phyloP scores from a whole-genome alignment of 805 yeast species.

The Wickerhamomyces ciferrii region DNA sequence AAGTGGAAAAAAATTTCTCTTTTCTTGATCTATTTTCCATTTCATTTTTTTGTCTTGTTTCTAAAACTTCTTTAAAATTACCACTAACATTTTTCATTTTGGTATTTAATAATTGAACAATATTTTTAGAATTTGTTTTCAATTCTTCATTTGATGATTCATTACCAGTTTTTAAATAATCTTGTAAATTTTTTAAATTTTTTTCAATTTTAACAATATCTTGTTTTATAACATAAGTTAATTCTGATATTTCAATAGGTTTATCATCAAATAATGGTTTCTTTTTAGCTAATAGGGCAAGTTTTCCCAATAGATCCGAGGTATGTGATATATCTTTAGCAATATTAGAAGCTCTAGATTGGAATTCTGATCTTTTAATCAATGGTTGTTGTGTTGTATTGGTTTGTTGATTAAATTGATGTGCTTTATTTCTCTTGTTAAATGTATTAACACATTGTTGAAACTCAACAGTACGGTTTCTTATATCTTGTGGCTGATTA shows the following conservation, averaged over 20 bases:
- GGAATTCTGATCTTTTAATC: constrained; percentile 42
- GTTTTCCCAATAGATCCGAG: constrained; percentile 71
- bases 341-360: constrained; percentile 66
- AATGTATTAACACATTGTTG: constrained; percentile 83
- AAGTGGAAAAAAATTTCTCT: constrained; percentile 67
- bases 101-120: constrained; percentile 79
- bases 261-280: constrained; percentile 91
- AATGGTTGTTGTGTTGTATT: constrained; percentile 10
- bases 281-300: constrained; percentile 80
- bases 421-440: constrained; percentile 44
- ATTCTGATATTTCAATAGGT: constrained; percentile 89
- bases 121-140: constrained; percentile 80
- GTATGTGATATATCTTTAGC: constrained; percentile 88
- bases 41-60: constrained; percentile 80
- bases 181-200: constrained; percentile 56
- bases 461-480: constrained; percentile 89
- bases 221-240: constrained; percentile 76
- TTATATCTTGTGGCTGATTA: constrained; percentile 29
- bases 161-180: constrained; percentile 35
- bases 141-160: constrained; percentile 39
- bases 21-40: constrained; percentile 74
- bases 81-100: constrained; percentile 91
- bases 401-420: constrained; percentile 18
- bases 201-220: constrained; percentile 80
- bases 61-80: constrained; percentile 85